Base-by-base conservation (phyloP, 2,329 filamentous ascomycete genomes). In the Escovopsis sp. region DNA sequence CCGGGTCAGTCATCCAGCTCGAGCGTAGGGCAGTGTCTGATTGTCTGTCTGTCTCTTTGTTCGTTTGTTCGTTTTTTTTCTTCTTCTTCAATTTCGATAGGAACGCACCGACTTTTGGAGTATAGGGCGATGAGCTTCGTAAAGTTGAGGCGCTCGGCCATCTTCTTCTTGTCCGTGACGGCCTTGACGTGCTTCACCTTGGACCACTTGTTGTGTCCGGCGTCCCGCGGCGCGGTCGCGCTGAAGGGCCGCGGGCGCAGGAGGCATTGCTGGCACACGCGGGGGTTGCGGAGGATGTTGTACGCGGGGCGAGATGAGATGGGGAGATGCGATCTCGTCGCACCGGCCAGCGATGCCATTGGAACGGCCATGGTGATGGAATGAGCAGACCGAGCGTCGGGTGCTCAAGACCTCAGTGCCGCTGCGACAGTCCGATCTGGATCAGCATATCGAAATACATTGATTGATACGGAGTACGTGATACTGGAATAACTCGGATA, bases 161-260 rank as follows among this genome's bases (percentile, higher is more conserved):
- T 85, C 62, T 88, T 94, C 51, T 80, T 79, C 45, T 72, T 72
- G 60, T 98, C 91, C 44, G 80, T 82, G 47, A 81, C 84, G 40
- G 81, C 87, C 62, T 98, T 98, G 60, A 91, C 86, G 61, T 96
- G 91, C 57, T 81, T 84, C 64, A 95, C 96, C 55, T 91, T 94
- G 44, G 86, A 87, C 91, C 91, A 98, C 58, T 87, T 83, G 61
- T 81, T 94, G 64, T 94, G 87, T 12, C 87, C 87, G 20, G 81
- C 79, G 46, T 64, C 61, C 12, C 62, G 54, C 7, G 52, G 44
- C 8, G 67, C 49, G 13, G 65, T 68, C 13, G 65, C 65, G 42
- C 59, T 59, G 45, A 81, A 68, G 31, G 59, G 53, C 41, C 72
- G 70, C 43, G 63, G 56, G 27, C 72, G 70, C 43, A 63, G 56